Base-by-base conservation (phyloP, 257 asterid species). In the Fraxinus cuspidata region DNA sequence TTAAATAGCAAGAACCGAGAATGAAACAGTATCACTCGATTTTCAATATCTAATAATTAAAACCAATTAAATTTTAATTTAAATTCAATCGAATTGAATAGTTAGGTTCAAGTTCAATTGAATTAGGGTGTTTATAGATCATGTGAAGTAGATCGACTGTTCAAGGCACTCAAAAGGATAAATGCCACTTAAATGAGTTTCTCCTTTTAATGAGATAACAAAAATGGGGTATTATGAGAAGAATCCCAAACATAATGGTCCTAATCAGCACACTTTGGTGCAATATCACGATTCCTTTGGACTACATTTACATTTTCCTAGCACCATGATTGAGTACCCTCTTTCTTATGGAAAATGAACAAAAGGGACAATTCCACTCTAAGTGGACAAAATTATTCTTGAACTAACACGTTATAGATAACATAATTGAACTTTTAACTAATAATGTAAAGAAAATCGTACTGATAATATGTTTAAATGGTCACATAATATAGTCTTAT, bases 341-440 rank as follows among this genome's bases (percentile, higher is more conserved):
- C n/a, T 19, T 70, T 42, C 76, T 44, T 38, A 31, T 28, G 29
- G 37, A 74, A 53, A 68, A 42, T 44, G 25, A 72, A 77, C 11
- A 60, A 71, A 29, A 65, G 67, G 76, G 51, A 49, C 66, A 53
- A 70, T 44, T 63, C 68, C 78, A 77, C 78, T 72, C 56, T 37
- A 49, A 64, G 78, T 64, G 81, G 78, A 53, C 70, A 71, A 23
- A 32, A 70, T 51, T 53, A 68, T 27, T 44, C n/a, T 15, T 28
- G 47, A 44, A 70, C 37, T 18, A 64, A 47, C 60, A 4, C 35
- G 16, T 1, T 13, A 11, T 56, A 5, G 6, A n/a, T 53, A 21
- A 4, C 64, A 53, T 16, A 1, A 53, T 7, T 18, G 1, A 42
- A 5, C 65, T 38, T 53, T 37, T 38, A n/a, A 23, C 7, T 56